These are phyloP conservation scores for Thelonectria rubi DNA, from an alignment of 2,329 filamentous ascomycete species.

Conservation along the genomic window DNA sequence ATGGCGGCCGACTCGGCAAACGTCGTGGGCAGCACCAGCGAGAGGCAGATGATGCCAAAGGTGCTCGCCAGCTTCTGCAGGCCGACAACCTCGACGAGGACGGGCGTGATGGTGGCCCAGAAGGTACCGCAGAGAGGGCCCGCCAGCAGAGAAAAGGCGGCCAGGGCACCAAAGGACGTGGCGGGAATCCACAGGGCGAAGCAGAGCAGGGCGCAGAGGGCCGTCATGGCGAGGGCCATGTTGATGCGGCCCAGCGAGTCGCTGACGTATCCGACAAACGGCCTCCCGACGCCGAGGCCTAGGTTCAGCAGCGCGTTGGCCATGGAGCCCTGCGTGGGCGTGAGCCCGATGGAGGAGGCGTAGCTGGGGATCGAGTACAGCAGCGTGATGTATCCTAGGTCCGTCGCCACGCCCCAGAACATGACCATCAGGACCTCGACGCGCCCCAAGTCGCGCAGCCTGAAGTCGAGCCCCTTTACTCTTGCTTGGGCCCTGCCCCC, in stretches of 20 bases:
- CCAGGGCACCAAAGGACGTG: not conserved
- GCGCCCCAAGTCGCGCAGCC: constrained; percentile 6
- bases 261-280: constrained; percentile 21
- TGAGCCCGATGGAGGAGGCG: constrained; percentile 14
- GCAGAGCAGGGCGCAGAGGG: constrained; percentile 11
- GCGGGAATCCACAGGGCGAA: constrained; percentile 22
- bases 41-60: constrained; percentile 67
- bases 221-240: constrained; percentile 12
- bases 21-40: constrained; percentile 64
- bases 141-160: constrained; percentile 11
- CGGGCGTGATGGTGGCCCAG: constrained; percentile 59
- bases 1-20: constrained; percentile 61
- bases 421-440: constrained; percentile 17
- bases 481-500: not conserved
- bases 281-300: constrained; percentile 9
- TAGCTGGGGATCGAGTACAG: constrained; percentile 21
- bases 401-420: constrained; percentile 16
- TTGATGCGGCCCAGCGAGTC: constrained; percentile 21
- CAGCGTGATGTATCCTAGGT: constrained; percentile 17
- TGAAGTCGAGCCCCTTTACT: not conserved
- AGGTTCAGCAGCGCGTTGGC: constrained; percentile 19
- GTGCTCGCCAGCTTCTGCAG: constrained; percentile 64
- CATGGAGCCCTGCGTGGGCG: constrained; percentile 19
- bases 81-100: constrained; percentile 69
- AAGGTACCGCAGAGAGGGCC: constrained; percentile 20